Evolutionary conservation across 331 rosid genomes (phyloP).

Genomic region (Saraca asoca): DNA sequence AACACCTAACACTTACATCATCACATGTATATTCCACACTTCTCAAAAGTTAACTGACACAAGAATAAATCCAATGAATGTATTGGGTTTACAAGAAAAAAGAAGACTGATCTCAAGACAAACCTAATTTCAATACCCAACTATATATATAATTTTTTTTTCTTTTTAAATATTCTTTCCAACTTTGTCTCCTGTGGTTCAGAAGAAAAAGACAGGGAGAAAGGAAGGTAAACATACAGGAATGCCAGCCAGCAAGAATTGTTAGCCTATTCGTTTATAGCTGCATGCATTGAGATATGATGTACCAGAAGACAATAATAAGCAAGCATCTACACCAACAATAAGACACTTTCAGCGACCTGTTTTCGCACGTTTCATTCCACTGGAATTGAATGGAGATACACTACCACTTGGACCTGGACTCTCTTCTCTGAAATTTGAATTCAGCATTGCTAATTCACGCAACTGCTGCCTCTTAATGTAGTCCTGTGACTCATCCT

Average conservation of each 20-base stretch:
- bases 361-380: slow-evolving; percentile 93
- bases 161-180: slow-evolving; percentile 13
- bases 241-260: slow-evolving; percentile 70
- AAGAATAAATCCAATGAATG: slow-evolving; percentile 98
- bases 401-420: slow-evolving; percentile 90
- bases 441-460: slow-evolving; percentile 84
- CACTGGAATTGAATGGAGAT: slow-evolving; percentile 93
- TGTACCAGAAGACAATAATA: slow-evolving; percentile 37
- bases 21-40: slow-evolving; percentile 63
- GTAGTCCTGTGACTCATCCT: slow-evolving; percentile 90
- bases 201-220: slow-evolving; percentile 37
- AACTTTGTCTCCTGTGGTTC: slow-evolving; percentile 48
- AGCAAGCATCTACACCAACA: slow-evolving; percentile 13
- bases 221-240: slow-evolving; percentile 50
- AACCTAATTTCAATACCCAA: slow-evolving; percentile 68
- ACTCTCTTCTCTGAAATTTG: slow-evolving; percentile 88
- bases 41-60: slow-evolving; percentile 63
- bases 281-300: slow-evolving; percentile 44
- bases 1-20: slow-evolving; percentile 27
- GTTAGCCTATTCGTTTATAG: slow-evolving; percentile 57
- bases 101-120: slow-evolving; percentile 48
- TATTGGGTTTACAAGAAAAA: slow-evolving; percentile 47
- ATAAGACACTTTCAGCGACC: slow-evolving; percentile 61
- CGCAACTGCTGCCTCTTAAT: slow-evolving; percentile 94
- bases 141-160: slow-evolving; percentile 42